Evolutionary conservation across 768 basidiomycete species (phyloP), one percentile per base, ranked within the genome.

Genomic region (Leucogyrophana mollusca): DNA sequence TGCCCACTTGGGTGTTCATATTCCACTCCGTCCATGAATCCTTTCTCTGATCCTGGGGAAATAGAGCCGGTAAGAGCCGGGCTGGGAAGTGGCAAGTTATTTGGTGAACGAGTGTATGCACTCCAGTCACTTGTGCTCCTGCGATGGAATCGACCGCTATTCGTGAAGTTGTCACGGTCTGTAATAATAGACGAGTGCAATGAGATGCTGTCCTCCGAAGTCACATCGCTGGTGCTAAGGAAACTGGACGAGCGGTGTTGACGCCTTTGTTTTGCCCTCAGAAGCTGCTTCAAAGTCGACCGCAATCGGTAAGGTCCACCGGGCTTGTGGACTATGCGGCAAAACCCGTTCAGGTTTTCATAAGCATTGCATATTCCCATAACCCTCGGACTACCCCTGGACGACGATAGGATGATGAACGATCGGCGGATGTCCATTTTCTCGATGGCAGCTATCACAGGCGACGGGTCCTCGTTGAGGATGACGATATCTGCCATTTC

Each of bases 261-360:
- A 46, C 49, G 64, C 30, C 66, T 59, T 21, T 68, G 64, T 34
- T 55, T 64, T 34, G 56, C 56, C 30, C 66, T 64, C 24, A 66
- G 56, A 4, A 66, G 53, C 32, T 66, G 76, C 56, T 83, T 84
- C 49, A 94, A 68, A 18, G 82, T 76, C 4, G 74, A 62, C 21
- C 82, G 76, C 46, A 95, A 74, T 17, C 85, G 80, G 35, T 80
- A 78, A 3, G 94, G 94, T 2, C 93, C 91, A 20, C 83, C 83
- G 9, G 94, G 94, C 62, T 96, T 97, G 77, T 85, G 89, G 10
- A 94, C 67, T 18, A 92, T 73, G n/a, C 89, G 84, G 64, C 89
- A 92, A 65, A 90, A 88, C 21, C 93, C 93, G 8, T 94, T 94
- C 9, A 84, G 79, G 34, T 74, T 73, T 60, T 92, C 90, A 59